phyloP scores from a whole-genome alignment of 2,329 filamentous ascomycete species.

The Bipolaris bicolor region DNA sequence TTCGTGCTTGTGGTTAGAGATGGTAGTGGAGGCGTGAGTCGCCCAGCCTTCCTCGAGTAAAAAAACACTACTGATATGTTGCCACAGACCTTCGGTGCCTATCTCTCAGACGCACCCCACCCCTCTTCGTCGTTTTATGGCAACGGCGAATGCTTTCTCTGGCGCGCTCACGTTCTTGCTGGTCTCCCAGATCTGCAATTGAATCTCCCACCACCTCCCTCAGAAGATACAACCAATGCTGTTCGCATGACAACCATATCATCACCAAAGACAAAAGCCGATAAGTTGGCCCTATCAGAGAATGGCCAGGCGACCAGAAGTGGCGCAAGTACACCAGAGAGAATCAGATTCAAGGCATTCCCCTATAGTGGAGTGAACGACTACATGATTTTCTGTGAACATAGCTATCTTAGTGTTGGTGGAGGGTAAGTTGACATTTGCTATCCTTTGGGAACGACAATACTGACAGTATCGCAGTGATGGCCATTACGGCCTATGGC shows the following conservation, averaged over 20 bases:
- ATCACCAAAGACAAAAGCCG: conserved; percentile 24
- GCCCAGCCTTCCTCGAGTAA: neutral
- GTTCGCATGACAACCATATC: conserved; percentile 66
- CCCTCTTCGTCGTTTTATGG: conserved; percentile 87
- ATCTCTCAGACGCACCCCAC: conserved; percentile 86
- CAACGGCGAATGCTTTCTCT: conserved; percentile 94
- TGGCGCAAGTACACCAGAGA: conserved; percentile 67
- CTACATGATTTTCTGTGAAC: conserved; percentile 93
- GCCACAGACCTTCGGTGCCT: conserved; percentile 80
- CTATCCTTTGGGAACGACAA: neutral
- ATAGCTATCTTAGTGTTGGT: conserved; percentile 82
- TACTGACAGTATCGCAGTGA: conserved; percentile 56
- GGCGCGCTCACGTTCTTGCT: conserved; percentile 74
- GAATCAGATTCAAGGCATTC: conserved; percentile 94
- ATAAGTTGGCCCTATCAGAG: conserved; percentile 37
- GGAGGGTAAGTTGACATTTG: conserved; percentile 62
- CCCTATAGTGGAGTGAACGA: conserved; percentile 96
- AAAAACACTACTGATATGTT: conserved; percentile 12
- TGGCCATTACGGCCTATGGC: conserved; percentile 91
- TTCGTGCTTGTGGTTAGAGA: conserved; percentile 91
- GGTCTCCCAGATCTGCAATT: conserved; percentile 54
- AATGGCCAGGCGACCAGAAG: conserved; percentile 34
- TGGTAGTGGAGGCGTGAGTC: conserved; percentile 71
- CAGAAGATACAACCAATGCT: conserved; percentile 67
- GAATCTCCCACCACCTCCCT: conserved; percentile 72